Conservation (phyloP, 345 rosid species). For the Aquilaria malaccensis region DNA sequence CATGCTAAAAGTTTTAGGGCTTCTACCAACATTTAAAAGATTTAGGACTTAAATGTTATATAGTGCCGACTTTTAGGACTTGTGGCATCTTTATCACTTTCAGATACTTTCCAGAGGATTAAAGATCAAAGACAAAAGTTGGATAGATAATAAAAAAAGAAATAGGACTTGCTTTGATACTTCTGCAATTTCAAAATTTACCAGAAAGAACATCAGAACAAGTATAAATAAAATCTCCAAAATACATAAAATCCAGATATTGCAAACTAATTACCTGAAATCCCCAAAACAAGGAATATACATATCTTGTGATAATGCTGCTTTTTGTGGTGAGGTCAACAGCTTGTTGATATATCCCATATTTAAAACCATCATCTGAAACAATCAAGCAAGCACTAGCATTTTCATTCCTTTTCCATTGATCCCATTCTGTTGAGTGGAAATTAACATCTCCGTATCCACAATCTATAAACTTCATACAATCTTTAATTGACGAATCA, state of each 20-base stretch:
- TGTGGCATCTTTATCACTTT: no score
- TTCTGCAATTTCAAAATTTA: no score
- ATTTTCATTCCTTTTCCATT: slow-evolving; percentile 27
- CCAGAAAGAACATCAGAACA: no score
- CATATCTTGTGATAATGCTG: slow-evolving; percentile 47
- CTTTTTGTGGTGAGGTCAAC: slow-evolving; percentile 45
- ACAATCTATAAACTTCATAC: slow-evolving; percentile 55
- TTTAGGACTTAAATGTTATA: no score
- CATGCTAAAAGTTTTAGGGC: no score
- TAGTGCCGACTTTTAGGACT: no score
- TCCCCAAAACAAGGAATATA: slow-evolving; percentile 87
- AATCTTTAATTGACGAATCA: neutral
- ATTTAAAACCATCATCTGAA: slow-evolving; percentile 23
- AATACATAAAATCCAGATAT: neutral
- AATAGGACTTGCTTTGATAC: no score
- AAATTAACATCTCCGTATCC: slow-evolving; percentile 15
- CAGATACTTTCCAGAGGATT: no score
- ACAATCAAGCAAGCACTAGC: slow-evolving; percentile 46
- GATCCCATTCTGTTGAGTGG: neutral
- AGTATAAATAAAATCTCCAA: neutral
- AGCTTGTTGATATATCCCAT: slow-evolving; percentile 52
- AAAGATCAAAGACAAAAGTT: no score
- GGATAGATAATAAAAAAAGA: no score
- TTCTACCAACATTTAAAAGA: no score
- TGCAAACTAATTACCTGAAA: slow-evolving; percentile 53